Evolutionary conservation across 2,329 filamentous ascomycete genomes (phyloP), one percentile per base, ranked within the genome.

Genomic region (Ceratocystis papillata): DNA sequence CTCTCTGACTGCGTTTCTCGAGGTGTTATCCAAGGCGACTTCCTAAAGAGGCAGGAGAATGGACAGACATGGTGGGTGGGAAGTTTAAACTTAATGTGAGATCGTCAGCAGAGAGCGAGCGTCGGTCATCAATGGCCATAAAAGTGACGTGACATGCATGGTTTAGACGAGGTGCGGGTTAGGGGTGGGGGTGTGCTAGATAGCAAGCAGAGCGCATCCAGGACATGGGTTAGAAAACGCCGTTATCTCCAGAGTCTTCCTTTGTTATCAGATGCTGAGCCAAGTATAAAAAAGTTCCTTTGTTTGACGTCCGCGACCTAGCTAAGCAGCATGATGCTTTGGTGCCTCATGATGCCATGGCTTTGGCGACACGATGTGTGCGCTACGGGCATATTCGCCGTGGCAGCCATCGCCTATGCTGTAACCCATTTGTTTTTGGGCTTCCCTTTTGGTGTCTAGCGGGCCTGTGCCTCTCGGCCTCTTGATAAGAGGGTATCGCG

Each of bases 41-140:
- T 61, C 66, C 66, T 28, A 63, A 60, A 67, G 62, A 60, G 66
- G 66, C 60, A 67, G 66, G 66, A 67, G 66, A 57, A 59, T 53
- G 55, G 48, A 57, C 3, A 15, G 15, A 10, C 48, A 5, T 53
- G 22, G 48, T 25, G 15, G 22, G 20, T 25, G 5, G 20, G 22
- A 53, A 53, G 48, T 53, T 53, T 53, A 53, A 53, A 53, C 20
- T 53, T 53, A 28, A 53, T 53, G 48, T 53, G 22, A 53, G 22
- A 53, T 53, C 48, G 48, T 25, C 8, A 28, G 10, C 48, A 28
- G 10, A 25, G 22, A 25, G 48, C 22, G 12, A 41, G 37, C 37
- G 12, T 41, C 10, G 37, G 12, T 15, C 10, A 41, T 15, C 37
- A 12, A 15, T 41, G 37, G 28, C 28, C 4, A 22, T n/a, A 22